A percentile compares a stretch with the other conserved stretches of the same genome.
Conservation (phyloP, 106 monocot genomes). For the Agapanthus africanus region DNA sequence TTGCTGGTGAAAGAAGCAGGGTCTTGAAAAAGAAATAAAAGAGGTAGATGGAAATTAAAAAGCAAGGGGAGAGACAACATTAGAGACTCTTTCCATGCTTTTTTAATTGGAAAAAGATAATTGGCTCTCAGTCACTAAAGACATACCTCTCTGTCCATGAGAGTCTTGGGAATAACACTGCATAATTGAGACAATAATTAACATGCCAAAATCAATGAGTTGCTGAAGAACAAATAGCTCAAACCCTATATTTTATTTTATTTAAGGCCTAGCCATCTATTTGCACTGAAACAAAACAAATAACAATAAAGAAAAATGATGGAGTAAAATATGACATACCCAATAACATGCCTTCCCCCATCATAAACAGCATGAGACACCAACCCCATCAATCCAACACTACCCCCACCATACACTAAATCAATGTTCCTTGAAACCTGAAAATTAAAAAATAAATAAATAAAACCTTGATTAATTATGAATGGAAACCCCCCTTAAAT, state of each 20-base stretch:
- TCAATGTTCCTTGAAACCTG: conserved; percentile 67
- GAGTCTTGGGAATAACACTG: conserved; percentile 95
- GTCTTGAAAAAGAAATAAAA: background rate
- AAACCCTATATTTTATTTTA: no score
- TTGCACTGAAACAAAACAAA: conserved; percentile 7
- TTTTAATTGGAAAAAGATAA: background rate
- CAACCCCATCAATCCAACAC: conserved; percentile 59
- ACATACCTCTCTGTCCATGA: conserved; percentile 83
- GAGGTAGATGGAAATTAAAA: background rate
- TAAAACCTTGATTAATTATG: background rate
- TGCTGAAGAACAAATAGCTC: background rate
- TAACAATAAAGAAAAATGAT: background rate
- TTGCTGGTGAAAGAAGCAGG: no score
- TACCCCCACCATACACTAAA: conserved; percentile 70
- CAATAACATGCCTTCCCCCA: conserved; percentile 63
- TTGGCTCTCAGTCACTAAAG: background rate
- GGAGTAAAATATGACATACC: conserved; percentile 14
- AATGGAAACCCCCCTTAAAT: background rate
- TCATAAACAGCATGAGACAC: conserved; percentile 63
- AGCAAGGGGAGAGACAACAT: background rate
- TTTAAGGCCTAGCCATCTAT: background rate
- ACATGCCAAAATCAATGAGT: background rate
- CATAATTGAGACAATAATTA: conserved; percentile 21
- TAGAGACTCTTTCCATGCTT: background rate
- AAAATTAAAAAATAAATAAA: background rate